phyloP scores from a whole-genome alignment of 768 basidiomycete species.

The Lentinus brumalis region DNA sequence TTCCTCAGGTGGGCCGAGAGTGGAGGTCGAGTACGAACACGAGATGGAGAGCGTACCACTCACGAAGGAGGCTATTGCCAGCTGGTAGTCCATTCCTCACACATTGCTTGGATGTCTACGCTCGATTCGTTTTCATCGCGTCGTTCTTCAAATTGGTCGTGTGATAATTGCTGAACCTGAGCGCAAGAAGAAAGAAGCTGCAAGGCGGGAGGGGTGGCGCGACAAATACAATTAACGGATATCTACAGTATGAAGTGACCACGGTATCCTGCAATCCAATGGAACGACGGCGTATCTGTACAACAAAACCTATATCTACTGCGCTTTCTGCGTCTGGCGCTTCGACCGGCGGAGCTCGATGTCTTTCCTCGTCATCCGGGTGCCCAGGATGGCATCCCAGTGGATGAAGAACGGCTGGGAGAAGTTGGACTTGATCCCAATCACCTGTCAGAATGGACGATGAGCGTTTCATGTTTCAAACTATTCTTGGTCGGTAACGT shows the following conservation, averaged over 20 bases:
- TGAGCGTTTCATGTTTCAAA: background rate
- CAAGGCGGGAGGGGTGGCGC: background rate
- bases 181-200: too few relatives aligned
- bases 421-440: constrained; percentile 96
- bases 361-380: constrained; percentile 75
- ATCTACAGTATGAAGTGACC: background rate
- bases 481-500: constrained; percentile 20
- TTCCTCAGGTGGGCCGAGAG: constrained; percentile 65
- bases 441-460: constrained; percentile 40
- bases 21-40: constrained; percentile 97
- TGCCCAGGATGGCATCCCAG: constrained; percentile 87
- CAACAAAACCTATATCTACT: constrained; percentile 11
- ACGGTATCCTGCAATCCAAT: constrained; percentile 1
- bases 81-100: constrained; percentile 24
- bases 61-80: constrained; percentile 30
- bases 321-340: constrained; percentile 19
- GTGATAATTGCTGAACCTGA: background rate
- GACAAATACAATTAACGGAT: background rate
- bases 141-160: background rate
- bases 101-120: background rate
- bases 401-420: constrained; percentile 95
- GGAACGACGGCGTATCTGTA: background rate
- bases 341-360: constrained; percentile 48
- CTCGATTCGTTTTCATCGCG: background rate
- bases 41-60: constrained; percentile 65